Evolutionary conservation across 345 rosid genomes (phyloP).

Genomic region (Jatropha curcas): DNA sequence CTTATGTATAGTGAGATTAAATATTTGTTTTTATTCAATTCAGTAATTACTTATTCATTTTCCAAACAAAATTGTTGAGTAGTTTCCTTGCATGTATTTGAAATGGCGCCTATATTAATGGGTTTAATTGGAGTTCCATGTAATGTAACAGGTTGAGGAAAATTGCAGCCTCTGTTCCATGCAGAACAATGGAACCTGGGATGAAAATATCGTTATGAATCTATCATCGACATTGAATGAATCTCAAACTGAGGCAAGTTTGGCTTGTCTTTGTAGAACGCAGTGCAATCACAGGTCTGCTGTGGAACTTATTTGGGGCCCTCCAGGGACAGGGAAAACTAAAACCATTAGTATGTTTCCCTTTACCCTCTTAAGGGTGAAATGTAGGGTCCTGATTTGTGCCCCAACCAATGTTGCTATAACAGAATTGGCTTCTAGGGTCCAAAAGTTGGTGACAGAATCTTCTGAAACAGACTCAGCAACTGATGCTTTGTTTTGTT

Average conservation of each 20-base stretch:
- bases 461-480: background rate
- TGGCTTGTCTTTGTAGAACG: conserved; percentile 25
- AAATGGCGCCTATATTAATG: background rate
- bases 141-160: conserved; percentile 30
- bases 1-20: too few species aligned
- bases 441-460: conserved; percentile 39
- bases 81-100: background rate
- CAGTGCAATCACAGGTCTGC: conserved; percentile 29
- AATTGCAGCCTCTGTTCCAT: conserved; percentile 22
- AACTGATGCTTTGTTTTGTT: conserved; percentile 9
- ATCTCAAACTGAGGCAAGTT: conserved; percentile 35
- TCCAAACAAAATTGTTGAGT: background rate
- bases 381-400: conserved; percentile 41
- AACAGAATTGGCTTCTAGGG: conserved; percentile 43
- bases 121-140: background rate
- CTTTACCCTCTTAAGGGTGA: conserved; percentile 33
- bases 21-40: background rate
- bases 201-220: conserved; percentile 2
- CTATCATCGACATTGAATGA: conserved; percentile 28
- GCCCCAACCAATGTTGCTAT: conserved; percentile 57
- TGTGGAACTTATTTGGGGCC: conserved; percentile 55
- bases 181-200: background rate
- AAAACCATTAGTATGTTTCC: conserved; percentile 38
- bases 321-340: conserved; percentile 64
- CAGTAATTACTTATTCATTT: background rate